Conservation (phyloP, 2,329 filamentous ascomycete species). For the Monosporascus sp. region DNA sequence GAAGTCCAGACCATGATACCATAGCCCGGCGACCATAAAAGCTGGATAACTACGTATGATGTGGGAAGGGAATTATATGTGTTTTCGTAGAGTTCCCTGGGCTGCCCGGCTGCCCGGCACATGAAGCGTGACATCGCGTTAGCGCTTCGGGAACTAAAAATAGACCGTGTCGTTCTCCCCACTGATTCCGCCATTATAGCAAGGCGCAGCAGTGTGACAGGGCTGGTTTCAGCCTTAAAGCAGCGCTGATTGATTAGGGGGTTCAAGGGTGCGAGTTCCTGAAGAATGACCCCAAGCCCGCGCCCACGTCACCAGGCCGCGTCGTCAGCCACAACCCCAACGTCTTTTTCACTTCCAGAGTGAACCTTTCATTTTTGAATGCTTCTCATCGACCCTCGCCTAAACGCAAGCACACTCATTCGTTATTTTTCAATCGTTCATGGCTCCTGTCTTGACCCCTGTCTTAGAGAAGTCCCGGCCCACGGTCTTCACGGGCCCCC, state of each 20-base stretch:
- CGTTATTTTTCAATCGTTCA: conserved; percentile 6
- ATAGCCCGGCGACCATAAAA: no score
- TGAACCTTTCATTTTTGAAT: not conserved
- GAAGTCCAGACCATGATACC: no score
- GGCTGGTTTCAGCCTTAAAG: not conserved
- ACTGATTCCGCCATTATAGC: not conserved
- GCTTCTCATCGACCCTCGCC: not conserved
- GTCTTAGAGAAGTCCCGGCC: conserved; percentile 13
- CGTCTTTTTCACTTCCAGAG: not conserved
- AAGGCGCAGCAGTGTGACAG: not conserved
- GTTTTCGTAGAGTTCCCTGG: not conserved
- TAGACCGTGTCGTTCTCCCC: conserved; percentile 1
- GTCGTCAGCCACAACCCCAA: not conserved
- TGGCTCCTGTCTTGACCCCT: conserved; percentile 24
- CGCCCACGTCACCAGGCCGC: not conserved
- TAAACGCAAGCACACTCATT: not conserved
- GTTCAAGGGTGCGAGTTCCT: not conserved
- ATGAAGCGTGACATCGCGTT: not conserved
- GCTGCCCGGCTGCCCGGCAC: not conserved
- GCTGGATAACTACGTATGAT: no score
- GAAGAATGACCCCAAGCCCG: not conserved
- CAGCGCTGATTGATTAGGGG: no score
- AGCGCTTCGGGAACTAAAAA: conserved; percentile 9
- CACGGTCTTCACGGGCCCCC: conserved; percentile 15
- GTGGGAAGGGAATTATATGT: not conserved